Percentiles rank a stretch among this genome's conserved stretches.
Evolutionary conservation across 371 early-diverging fungal species (phyloP).

Genomic region (Apophysomyces elegans): DNA sequence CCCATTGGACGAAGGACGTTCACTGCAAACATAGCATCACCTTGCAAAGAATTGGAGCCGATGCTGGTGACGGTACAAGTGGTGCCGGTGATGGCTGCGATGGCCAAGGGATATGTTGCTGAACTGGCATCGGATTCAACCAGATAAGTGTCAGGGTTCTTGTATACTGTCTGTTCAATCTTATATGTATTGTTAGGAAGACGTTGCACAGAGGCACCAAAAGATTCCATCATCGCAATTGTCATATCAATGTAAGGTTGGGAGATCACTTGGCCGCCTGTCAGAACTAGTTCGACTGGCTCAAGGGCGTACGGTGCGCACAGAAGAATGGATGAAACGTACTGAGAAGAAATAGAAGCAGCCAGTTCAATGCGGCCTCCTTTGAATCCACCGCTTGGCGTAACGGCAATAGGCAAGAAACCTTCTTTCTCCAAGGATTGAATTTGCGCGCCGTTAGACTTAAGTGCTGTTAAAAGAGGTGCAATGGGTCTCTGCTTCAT

Average conservation of each 20-base stretch:
- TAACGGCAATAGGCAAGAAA: conserved; percentile 86
- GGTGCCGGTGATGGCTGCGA: conserved; percentile 95
- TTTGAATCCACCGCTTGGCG: conserved; percentile 76
- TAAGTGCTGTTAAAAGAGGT: conserved; percentile 86
- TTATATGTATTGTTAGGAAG: conserved; percentile 80
- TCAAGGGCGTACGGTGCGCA: conserved; percentile 92
- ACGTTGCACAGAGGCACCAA: conserved; percentile 85
- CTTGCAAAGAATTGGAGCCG: conserved; percentile 87
- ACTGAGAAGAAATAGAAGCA: conserved; percentile 95
- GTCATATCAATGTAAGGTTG: conserved; percentile 99
- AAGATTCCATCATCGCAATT: conserved; percentile 94
- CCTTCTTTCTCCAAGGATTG: conserved; percentile 82
- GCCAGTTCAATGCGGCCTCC: conserved; percentile 91
- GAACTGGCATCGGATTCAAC: conserved; percentile 97
- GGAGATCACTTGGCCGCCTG: conserved; percentile 94
- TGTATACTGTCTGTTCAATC: conserved; percentile 79
- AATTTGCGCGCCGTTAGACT: conserved; percentile 78
- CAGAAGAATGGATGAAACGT: conserved; percentile 94
- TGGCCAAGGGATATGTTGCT: conserved; percentile 96
- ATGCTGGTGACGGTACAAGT: conserved; percentile 91
- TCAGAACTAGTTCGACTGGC: conserved; percentile 81
- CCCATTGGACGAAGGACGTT: conserved; percentile 96
- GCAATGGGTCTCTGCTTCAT: conserved; percentile 98
- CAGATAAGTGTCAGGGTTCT: conserved; percentile 81
- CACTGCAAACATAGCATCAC: conserved; percentile 91